These are phyloP conservation scores for Ustilago sp. DNA, from an alignment of 1,284 basidiomycete genomes.

Conservation along the genomic window DNA sequence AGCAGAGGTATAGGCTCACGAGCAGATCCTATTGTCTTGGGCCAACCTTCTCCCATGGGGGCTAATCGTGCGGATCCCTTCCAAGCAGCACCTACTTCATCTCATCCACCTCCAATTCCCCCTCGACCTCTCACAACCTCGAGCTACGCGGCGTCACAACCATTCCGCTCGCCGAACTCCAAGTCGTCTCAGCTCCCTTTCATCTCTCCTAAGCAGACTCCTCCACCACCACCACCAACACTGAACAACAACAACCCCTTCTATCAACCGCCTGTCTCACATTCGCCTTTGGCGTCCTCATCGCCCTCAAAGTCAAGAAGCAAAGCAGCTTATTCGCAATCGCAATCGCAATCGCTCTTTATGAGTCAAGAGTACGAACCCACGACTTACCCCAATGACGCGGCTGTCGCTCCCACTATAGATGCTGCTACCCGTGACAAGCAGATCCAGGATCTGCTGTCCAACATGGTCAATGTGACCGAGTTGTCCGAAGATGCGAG, in stretches of 20 bases:
- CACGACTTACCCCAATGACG: conserved; percentile 13
- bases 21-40: conserved; percentile 45
- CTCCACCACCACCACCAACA: conserved; percentile 23
- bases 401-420: conserved; percentile 27
- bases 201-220: conserved; percentile 39
- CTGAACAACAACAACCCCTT: conserved; percentile 45
- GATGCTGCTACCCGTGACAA: conserved; percentile 55
- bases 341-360: conserved; percentile 11
- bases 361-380: conserved; percentile 27
- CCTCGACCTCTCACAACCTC: conserved; percentile 18
- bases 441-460: conserved; percentile 57
- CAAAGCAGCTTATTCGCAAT: background rate
- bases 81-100: conserved; percentile 15
- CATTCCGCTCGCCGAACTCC: conserved; percentile 42
- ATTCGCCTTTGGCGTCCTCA: conserved; percentile 3
- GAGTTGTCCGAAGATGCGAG: conserved; percentile 41
- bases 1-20: conserved; percentile 30
- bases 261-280: conserved; percentile 29
- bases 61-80: conserved; percentile 14
- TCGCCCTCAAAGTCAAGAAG: conserved; percentile 25
- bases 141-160: conserved; percentile 38
- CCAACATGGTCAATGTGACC: conserved; percentile 56
- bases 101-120: conserved; percentile 9
- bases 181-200: conserved; percentile 33
- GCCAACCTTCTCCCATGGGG: conserved; percentile 36